Base-by-base conservation (phyloP, 176 grass and related monocot genomes). In the Oropetium thomaeum region DNA sequence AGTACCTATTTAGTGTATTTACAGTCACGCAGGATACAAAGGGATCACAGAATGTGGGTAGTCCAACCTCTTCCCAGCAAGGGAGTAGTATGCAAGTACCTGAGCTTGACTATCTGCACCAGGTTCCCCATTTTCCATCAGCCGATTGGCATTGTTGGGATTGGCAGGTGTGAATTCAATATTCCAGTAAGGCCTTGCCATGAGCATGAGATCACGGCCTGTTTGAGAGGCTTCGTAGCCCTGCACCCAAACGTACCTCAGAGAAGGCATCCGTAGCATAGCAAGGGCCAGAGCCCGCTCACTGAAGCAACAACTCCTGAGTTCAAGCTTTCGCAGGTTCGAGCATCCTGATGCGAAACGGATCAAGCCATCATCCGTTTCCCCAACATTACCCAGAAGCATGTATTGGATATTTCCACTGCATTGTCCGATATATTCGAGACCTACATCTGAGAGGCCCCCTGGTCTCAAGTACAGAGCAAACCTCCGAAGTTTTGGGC, bases 301-400 rank as follows among this genome's bases (percentile, higher is more conserved):
- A 16, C 84, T 98, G 74, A 98, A 98, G 74, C 90, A 97, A 62
- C 91, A 97, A 41, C 90, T 88, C 71, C 95, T 83, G 20, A 94
- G 57, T 38, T 98, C 95, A 65, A 94, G 82, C 84, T 98, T 98
- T 66, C 73, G 62, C 75, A 98, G 75, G 29, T 83, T 93, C 37
- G 33, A 63, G 19, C 91, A 93, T 39, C 86, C 91, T n/a, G 25
- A 58, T 53, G 95, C 91, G 43, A 98, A 94, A 51, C 28, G 4
- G 37, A 90, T 71, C 40, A 98, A 60, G 25, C 95, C 95, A 58
- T 63, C 29, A 66, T 98, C 91, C 4, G 89, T 88, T 68, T 94
- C 86, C 48, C 95, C 95, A 12, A 92, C 83, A 62, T 87, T 94
- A 19, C 90, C 95, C 68, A 94, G 75, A 23, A 98, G 85, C 89